These are phyloP conservation scores for Trapa bicornis DNA, from an alignment of 345 rosid genomes.

Conservation along the genomic window DNA sequence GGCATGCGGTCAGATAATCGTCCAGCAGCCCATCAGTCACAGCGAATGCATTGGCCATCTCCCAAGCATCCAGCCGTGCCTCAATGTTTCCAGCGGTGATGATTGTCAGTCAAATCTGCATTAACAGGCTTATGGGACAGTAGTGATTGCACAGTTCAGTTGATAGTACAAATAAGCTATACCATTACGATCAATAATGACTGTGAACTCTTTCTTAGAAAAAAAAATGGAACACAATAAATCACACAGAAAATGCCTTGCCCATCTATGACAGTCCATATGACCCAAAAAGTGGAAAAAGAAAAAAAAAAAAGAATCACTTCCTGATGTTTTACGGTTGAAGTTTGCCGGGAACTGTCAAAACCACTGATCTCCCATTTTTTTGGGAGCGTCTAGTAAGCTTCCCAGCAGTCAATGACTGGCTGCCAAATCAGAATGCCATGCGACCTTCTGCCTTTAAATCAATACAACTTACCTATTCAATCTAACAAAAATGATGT, in stretches of 20 bases:
- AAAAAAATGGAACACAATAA: background rate
- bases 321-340: background rate
- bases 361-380: background rate
- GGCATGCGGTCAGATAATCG: too few relatives aligned
- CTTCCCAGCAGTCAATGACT: background rate
- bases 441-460: background rate
- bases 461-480: background rate
- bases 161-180: background rate
- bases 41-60: too few relatives aligned
- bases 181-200: background rate
- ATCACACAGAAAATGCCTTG: background rate
- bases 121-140: too few relatives aligned
- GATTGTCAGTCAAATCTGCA: too few relatives aligned
- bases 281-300: background rate
- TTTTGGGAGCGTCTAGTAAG: background rate
- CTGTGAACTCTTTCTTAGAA: background rate
- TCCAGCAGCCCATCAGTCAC: too few relatives aligned
- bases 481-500: background rate
- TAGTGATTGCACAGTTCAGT: background rate
- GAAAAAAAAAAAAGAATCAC: background rate
- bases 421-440: background rate
- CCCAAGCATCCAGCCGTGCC: too few relatives aligned
- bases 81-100: too few relatives aligned
- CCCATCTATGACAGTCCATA: background rate
- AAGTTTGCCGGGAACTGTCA: background rate